Evolutionary conservation across 2,329 filamentous ascomycete genomes (phyloP).

Genomic region (Trichoderma hamatum): DNA sequence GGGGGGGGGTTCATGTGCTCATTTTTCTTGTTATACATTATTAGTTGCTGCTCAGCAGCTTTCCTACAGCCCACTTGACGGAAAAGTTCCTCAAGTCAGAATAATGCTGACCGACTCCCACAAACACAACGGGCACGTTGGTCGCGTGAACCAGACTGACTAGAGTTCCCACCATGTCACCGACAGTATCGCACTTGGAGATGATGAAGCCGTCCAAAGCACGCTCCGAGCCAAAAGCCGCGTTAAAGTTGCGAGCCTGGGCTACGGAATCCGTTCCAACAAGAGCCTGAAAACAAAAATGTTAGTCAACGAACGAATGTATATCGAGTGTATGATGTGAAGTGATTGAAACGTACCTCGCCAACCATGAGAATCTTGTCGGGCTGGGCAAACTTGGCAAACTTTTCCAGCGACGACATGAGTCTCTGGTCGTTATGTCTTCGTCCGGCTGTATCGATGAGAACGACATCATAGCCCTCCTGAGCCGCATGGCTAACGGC

Average conservation of each 20-base stretch:
- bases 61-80: slow-evolving; percentile 71
- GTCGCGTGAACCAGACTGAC: slow-evolving; percentile 98
- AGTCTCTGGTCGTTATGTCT: slow-evolving; percentile 93
- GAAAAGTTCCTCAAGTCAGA: slow-evolving; percentile 69
- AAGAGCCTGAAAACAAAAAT: slow-evolving; percentile 60
- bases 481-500: slow-evolving; percentile 79
- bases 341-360: slow-evolving; percentile 44
- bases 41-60: slow-evolving; percentile 56
- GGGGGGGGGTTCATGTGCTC: slow-evolving; percentile 2
- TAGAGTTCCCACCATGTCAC: slow-evolving; percentile 96
- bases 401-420: slow-evolving; percentile 97
- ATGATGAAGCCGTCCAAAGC: slow-evolving; percentile 96
- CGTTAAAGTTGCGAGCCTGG: slow-evolving; percentile 95
- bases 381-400: slow-evolving; percentile 91
- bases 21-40: slow-evolving; percentile 34
- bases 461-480: slow-evolving; percentile 83
- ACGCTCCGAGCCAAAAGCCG: slow-evolving; percentile 79
- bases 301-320: not conserved
- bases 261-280: slow-evolving; percentile 95
- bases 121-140: slow-evolving; percentile 91
- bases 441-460: slow-evolving; percentile 94
- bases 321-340: not conserved
- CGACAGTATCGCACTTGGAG: slow-evolving; percentile 97
- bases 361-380: slow-evolving; percentile 98
- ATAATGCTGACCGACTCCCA: slow-evolving; percentile 74